Evolutionary conservation across 164 flowering plant species (phyloP).

Genomic region (grape (Vitis vinifera)): ASM3070453v1 NC_081816.1:8865501-8866000

Average conservation of each 20-base stretch:
- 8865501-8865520: too few species aligned
- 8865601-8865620: too few species aligned
- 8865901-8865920: slow-evolving; percentile 96
- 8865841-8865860: slow-evolving; percentile 88
- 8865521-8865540: too few species aligned
- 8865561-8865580: too few species aligned
- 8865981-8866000: slow-evolving; percentile 90
- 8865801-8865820: slow-evolving; percentile 79
- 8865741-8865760: slow-evolving; percentile 77
- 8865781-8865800: slow-evolving; percentile 76
- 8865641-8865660: too few species aligned
- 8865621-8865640: too few species aligned
- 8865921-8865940: slow-evolving; percentile 76
- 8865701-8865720: background rate
- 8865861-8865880: slow-evolving; percentile 79
- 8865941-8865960: slow-evolving; percentile 92
- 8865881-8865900: slow-evolving; percentile 82
- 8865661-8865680: background rate
- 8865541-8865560: too few species aligned
- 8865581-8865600: too few species aligned
- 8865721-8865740: slow-evolving; percentile 60
- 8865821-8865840: slow-evolving; percentile 60
- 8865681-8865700: background rate
- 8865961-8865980: slow-evolving; percentile 73
- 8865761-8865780: slow-evolving; percentile 58